These are phyloP conservation scores for Phytophthora vignae DNA, from an alignment of 352 stramenopile genomes.

Conservation along the genomic window DNA sequence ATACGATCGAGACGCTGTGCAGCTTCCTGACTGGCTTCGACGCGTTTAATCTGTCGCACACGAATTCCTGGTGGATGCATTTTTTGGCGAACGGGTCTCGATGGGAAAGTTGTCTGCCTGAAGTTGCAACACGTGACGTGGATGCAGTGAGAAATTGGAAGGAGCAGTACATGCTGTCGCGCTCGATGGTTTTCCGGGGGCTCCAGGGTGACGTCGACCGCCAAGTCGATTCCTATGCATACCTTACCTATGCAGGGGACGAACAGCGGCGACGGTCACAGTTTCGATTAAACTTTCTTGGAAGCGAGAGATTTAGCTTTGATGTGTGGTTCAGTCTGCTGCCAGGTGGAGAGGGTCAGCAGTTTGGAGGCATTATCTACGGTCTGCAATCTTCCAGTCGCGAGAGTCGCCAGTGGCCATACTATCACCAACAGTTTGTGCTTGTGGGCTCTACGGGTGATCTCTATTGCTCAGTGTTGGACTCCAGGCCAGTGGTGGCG, in stretches of 20 bases:
- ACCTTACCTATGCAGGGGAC: background rate
- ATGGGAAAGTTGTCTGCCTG: conserved; percentile 8
- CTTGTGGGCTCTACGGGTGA: conserved; percentile 30
- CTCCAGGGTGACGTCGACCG: conserved; percentile 1
- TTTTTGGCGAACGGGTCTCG: conserved; percentile 1
- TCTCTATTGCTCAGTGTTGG: conserved; percentile 41
- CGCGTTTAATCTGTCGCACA: conserved; percentile 36
- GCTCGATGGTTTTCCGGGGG: conserved; percentile 23
- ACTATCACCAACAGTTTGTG: conserved; percentile 41
- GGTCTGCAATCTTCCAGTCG: conserved; percentile 7
- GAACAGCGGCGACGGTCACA: background rate
- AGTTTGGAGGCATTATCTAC: conserved; percentile 3
- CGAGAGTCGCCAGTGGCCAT: conserved; percentile 14
- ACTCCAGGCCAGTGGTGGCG: conserved; percentile 21
- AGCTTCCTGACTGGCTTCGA: conserved; percentile 42
- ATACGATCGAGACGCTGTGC: conserved; percentile 30
- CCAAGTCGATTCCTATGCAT: conserved; percentile 20
- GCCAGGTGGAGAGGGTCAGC: background rate
- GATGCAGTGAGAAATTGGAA: conserved; percentile 7
- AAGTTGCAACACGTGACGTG: background rate
- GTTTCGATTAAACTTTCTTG: conserved; percentile 11
- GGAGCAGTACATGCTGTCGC: conserved; percentile 20
- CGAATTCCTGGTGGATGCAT: conserved; percentile 26
- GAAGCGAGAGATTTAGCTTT: conserved; percentile 16
- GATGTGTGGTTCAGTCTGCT: conserved; percentile 23